A percentile compares a stretch with the other conserved stretches of the same genome.
Evolutionary conservation across 352 stramenopile genomes (phyloP).

Genomic region (Globisporangium nagaii): DNA sequence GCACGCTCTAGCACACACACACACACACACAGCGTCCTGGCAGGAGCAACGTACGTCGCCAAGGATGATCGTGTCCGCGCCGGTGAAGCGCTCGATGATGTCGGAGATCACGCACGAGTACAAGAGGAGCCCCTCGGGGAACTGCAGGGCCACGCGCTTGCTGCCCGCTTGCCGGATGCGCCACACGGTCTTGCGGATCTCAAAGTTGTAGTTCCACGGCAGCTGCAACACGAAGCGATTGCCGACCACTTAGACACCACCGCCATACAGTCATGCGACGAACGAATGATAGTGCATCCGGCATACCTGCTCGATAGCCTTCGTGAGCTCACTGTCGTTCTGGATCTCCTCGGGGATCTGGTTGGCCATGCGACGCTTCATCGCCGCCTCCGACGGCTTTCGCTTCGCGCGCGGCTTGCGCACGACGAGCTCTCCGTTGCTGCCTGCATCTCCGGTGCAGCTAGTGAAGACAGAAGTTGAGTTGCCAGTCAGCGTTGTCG

Average conservation of each 20-base stretch:
- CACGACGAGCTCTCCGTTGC: constrained; percentile 17
- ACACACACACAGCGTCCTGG: too few species aligned
- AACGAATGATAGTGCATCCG: background rate
- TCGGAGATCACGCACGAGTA: constrained; percentile 98
- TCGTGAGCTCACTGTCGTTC: constrained; percentile 82
- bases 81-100: constrained; percentile 95
- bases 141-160: constrained; percentile 95
- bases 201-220: constrained; percentile 98
- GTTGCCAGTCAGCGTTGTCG: too few species aligned
- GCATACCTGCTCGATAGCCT: constrained; percentile 84
- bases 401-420: constrained; percentile 46
- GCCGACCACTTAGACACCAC: too few species aligned
- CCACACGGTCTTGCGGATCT: constrained; percentile 97
- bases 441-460: background rate
- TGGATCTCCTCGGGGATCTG: constrained; percentile 90
- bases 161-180: constrained; percentile 88
- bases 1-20: too few species aligned
- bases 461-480: background rate
- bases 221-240: constrained; percentile 55
- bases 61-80: constrained; percentile 91
- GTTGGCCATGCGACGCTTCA: constrained; percentile 75
- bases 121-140: constrained; percentile 97
- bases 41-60: constrained; percentile 95
- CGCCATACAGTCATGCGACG: too few species aligned
- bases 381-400: constrained; percentile 51